phyloP scores from a whole-genome alignment of 2,329 filamentous ascomycete species.

The Fusarium pseudocircinatum region DNA sequence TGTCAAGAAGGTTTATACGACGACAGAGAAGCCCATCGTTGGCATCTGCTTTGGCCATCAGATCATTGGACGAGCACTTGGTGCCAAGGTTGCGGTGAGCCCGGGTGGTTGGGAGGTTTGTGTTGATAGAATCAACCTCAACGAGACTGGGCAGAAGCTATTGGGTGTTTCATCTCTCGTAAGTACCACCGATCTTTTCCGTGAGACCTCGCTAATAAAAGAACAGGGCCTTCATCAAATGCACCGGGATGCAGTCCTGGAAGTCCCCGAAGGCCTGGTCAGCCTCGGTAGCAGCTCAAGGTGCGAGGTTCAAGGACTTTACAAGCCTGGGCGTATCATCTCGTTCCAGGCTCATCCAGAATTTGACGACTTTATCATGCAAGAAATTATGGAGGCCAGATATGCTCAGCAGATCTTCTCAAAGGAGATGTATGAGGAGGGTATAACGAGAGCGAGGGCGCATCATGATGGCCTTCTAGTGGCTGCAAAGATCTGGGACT shows the following conservation, averaged over 20 bases:
- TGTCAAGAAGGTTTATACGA: conserved; percentile 41
- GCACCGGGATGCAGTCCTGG: conserved; percentile 55
- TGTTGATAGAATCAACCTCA: conserved; percentile 51
- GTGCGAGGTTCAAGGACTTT: conserved; percentile 54
- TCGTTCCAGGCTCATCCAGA: conserved; percentile 58
- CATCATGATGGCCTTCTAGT: conserved; percentile 45
- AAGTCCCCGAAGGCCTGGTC: conserved; percentile 48
- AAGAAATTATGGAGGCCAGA: conserved; percentile 43
- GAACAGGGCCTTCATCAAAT: conserved; percentile 52
- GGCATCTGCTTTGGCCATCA: conserved; percentile 61
- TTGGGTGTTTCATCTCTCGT: conserved; percentile 46
- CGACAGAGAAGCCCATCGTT: conserved; percentile 48
- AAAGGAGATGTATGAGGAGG: conserved; percentile 42
- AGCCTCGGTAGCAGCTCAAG: conserved; percentile 51
- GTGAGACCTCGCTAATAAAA: background rate
- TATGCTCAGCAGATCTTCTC: conserved; percentile 41
- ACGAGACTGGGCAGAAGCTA: conserved; percentile 49
- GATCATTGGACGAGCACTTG: conserved; percentile 54
- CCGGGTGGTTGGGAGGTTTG: conserved; percentile 55
- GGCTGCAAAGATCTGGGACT: conserved; percentile 42
- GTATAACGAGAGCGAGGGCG: conserved; percentile 38
- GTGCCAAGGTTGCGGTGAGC: conserved; percentile 49
- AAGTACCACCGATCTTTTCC: background rate
- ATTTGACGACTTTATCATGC: conserved; percentile 52
- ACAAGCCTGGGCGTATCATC: conserved; percentile 48